Evolutionary conservation across 2,329 filamentous ascomycete species (phyloP), one percentile per base, ranked within the genome.

Genomic region (Arachnomyces sp.): DNA sequence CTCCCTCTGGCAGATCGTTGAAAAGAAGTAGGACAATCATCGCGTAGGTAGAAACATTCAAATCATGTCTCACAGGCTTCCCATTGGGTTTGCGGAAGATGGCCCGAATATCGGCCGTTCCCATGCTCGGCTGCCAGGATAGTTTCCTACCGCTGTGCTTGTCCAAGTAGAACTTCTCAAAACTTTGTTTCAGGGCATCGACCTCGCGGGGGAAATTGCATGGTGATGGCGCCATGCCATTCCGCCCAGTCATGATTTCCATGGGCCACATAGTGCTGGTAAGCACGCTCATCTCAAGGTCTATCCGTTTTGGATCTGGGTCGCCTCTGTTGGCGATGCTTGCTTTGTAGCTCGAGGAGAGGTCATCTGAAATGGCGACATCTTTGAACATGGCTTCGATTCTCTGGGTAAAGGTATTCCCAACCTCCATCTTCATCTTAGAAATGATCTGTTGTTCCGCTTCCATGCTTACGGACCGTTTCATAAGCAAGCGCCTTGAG

Each of bases 361-460:
- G 73, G 49, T 94, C 90, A 40, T 82, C 79, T 0, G 89, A 95
- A 9, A 89, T 79, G 12, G 82, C 79, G 77, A 96, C 89, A 56
- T 98, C 92, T 64, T 88, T 89, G 70, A 98, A 95, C 88, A 98
- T 96, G 49, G 88, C 84, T 58, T 98, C 92, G 33, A 98, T 78
- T 59, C 93, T 94, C 55, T 79, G 72, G 0, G 92, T 96, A 59
- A 96, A 96, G 50, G 88, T 82, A 59, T 93, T 94, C 30, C 92
- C 92, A 38, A 96, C 79, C 60, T 95, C 90, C 56, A 92, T 79
- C 73, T 95, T 96, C 88, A 98, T 95, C 48, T 90, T 84, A 0
- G 82, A 83, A 38, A 98, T 92, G 77, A 98, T 93, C 55, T 92
- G 83, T 59, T 90, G 89, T 65, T 98, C 92, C 1, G 88, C 86